phyloP scores from a whole-genome alignment of 2,329 filamentous ascomycete genomes.

The Colletotrichum australisinense region DNA sequence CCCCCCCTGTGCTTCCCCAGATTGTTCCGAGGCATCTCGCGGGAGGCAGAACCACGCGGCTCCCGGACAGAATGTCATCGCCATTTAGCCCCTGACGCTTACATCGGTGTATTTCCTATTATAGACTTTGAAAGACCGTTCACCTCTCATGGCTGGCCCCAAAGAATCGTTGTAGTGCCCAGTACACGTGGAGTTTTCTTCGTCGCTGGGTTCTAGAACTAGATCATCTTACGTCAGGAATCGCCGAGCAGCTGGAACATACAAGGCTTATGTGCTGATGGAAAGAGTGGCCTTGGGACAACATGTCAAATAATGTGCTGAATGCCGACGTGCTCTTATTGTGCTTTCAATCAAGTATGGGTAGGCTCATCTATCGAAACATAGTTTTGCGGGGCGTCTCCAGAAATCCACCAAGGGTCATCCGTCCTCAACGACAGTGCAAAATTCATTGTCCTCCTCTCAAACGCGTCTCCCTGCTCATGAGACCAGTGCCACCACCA shows the following conservation, averaged over 20 bases:
- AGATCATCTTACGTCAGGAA: background rate
- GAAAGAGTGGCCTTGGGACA: too few relatives aligned
- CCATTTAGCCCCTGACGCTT: background rate
- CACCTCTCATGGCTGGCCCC: background rate
- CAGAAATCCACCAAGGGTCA: constrained; percentile 4
- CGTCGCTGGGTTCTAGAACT: background rate
- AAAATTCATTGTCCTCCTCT: background rate
- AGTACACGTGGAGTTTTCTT: background rate
- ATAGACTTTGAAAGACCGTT: background rate
- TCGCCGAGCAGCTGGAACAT: too few relatives aligned
- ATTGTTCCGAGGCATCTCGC: constrained; percentile 19
- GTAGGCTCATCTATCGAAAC: background rate
- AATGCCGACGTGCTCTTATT: background rate
- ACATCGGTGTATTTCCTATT: background rate
- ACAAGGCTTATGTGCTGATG: too few relatives aligned
- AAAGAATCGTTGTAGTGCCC: background rate
- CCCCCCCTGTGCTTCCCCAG: constrained; percentile 29
- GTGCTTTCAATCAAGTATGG: background rate
- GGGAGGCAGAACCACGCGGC: background rate
- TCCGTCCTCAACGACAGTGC: constrained; percentile 6
- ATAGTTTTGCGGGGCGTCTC: constrained; percentile 3
- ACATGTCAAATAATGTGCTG: background rate
- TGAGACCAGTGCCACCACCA: background rate
- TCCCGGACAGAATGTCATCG: background rate
- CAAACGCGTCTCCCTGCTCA: background rate